Evolutionary conservation across 2,329 filamentous ascomycete genomes (phyloP).

Genomic region (Penicillium sp.): DNA sequence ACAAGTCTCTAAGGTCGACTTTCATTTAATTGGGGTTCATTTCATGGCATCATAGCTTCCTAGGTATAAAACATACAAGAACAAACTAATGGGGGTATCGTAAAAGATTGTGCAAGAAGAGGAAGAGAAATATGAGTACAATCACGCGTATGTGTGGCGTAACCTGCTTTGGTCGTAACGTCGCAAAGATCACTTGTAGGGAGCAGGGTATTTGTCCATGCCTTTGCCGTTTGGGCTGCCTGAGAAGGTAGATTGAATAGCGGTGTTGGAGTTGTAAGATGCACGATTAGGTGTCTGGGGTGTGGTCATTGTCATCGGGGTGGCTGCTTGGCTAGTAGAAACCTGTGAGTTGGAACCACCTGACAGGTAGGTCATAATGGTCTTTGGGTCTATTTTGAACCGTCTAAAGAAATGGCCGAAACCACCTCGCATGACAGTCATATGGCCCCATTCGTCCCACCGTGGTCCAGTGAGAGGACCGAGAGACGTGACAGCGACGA

Average conservation of each 20-base stretch:
- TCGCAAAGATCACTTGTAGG: background rate
- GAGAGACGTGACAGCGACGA: slow-evolving; percentile 27
- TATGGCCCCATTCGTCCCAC: slow-evolving; percentile 21
- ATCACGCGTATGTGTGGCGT: background rate
- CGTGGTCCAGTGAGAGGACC: background rate
- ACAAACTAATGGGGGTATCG: background rate
- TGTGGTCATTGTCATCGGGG: background rate
- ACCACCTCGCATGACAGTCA: background rate
- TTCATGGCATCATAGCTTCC: background rate
- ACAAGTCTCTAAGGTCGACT: too few relatives aligned
- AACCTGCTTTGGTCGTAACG: background rate
- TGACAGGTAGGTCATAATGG: background rate
- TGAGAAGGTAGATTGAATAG: background rate
- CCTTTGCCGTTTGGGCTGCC: background rate
- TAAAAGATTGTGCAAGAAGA: background rate
- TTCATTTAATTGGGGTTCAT: background rate
- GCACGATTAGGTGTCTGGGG: background rate
- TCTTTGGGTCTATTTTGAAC: background rate
- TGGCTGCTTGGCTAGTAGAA: background rate
- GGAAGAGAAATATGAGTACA: background rate
- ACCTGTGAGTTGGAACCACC: background rate
- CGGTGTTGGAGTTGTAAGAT: background rate
- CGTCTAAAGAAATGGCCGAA: slow-evolving; percentile 2
- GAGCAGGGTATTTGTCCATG: background rate
- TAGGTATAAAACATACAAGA: background rate